Conservation (phyloP, 2,329 filamentous ascomycete genomes). For the Cladosporium sp. region DNA sequence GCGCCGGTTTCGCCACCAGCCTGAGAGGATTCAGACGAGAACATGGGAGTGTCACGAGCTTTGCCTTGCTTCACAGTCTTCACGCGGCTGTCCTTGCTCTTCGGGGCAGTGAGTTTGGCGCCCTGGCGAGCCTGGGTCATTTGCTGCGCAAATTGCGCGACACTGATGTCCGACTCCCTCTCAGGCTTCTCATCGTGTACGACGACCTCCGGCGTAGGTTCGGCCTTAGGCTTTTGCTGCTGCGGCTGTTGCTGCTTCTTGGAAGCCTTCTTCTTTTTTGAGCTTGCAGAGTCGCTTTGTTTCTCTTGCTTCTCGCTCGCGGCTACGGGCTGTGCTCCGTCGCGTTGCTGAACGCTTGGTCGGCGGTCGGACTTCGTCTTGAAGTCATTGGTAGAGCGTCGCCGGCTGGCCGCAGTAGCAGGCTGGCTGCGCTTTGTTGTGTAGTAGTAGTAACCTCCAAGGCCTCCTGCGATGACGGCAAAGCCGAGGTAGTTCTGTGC, state of each 20-base stretch:
- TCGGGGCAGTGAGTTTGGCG: conserved; percentile 48
- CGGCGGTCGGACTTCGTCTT: conserved; percentile 10
- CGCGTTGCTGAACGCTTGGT: conserved; percentile 1
- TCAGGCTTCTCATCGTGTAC: conserved; percentile 33
- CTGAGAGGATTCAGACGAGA: conserved; percentile 62
- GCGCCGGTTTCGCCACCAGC: conserved; percentile 67
- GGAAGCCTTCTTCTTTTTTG: conserved; percentile 33
- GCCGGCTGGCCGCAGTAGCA: not conserved
- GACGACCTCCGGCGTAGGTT: conserved; percentile 23
- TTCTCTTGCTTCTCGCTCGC: conserved; percentile 14
- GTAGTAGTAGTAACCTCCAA: conserved; percentile 15
- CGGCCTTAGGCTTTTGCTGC: conserved; percentile 12
- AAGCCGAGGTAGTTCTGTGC: conserved; percentile 19
- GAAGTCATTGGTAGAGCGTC: conserved; percentile 9
- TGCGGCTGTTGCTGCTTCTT: conserved; percentile 20
- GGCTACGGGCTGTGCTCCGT: not conserved
- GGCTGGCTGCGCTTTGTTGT: conserved; percentile 12
- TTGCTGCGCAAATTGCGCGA: conserved; percentile 72
- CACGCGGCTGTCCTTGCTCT: conserved; percentile 36
- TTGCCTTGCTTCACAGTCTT: conserved; percentile 66
- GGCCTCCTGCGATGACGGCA: conserved; percentile 12
- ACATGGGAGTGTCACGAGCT: conserved; percentile 32
- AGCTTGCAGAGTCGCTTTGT: conserved; percentile 17
- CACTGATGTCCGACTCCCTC: conserved; percentile 61
- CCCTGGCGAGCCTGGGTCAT: conserved; percentile 69